Conservation (phyloP, 73 alveolate genomes). For the Blepharisma stoltei region DNA sequence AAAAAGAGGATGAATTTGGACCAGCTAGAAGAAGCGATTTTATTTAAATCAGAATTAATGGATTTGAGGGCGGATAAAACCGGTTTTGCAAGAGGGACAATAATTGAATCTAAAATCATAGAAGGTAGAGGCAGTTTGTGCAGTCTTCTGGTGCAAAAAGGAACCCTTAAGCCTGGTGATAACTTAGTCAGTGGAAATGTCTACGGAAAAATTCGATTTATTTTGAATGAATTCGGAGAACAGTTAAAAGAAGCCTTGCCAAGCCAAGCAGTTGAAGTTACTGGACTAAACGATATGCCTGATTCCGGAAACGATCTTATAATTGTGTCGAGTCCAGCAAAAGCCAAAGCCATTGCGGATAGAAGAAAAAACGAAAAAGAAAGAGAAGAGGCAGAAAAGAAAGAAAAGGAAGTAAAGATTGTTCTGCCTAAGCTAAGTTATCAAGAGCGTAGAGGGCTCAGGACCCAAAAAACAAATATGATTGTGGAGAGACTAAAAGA, state of each 20-base stretch:
- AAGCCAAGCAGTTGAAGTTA: constrained; percentile 71
- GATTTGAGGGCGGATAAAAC: constrained; percentile 49
- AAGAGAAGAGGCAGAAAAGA: constrained; percentile 24
- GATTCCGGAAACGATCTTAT: constrained; percentile 64
- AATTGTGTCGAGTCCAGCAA: constrained; percentile 40
- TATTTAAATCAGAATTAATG: constrained; percentile 50
- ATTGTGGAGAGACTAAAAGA: constrained; percentile 39
- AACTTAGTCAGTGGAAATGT: constrained; percentile 62
- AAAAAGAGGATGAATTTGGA: constrained; percentile 56
- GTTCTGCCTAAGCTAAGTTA: constrained; percentile 33
- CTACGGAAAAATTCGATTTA: constrained; percentile 67
- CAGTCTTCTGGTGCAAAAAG: constrained; percentile 66
- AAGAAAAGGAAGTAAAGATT: constrained; percentile 35
- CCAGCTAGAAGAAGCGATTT: constrained; percentile 56
- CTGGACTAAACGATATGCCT: constrained; percentile 78
- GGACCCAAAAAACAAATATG: constrained; percentile 37
- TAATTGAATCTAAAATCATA: constrained; percentile 43
- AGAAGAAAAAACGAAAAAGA: constrained; percentile 41
- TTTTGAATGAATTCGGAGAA: constrained; percentile 62
- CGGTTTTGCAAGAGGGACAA: constrained; percentile 37
- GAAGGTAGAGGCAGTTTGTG: constrained; percentile 56
- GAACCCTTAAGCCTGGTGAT: constrained; percentile 66
- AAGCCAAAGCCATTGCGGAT: constrained; percentile 52
- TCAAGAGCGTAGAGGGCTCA: constrained; percentile 16
- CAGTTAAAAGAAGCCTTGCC: constrained; percentile 59